Evolutionary conservation across 176 grass and related monocot genomes (phyloP).

Genomic region (Stipa capillata): DNA sequence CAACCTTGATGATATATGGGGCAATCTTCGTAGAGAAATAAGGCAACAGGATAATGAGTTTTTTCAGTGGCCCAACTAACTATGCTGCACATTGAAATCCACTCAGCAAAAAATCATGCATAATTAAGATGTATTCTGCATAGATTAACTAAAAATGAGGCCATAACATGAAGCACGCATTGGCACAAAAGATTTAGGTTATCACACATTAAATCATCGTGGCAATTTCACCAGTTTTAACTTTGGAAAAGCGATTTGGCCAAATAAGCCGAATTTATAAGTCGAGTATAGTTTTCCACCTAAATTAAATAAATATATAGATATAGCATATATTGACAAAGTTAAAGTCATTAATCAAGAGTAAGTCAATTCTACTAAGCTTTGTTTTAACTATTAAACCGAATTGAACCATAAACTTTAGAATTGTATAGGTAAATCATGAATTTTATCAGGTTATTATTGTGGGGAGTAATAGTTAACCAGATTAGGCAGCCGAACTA

Average conservation of each 20-base stretch:
- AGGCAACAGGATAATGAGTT: background rate
- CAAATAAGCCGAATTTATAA: background rate
- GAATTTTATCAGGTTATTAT: background rate
- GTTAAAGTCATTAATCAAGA: background rate
- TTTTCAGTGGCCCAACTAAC: background rate
- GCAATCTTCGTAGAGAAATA: background rate
- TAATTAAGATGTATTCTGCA: background rate
- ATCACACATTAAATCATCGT: too few relatives aligned
- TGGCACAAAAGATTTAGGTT: background rate
- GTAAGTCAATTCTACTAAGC: background rate
- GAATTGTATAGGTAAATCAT: background rate
- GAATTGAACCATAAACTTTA: background rate
- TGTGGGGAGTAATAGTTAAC: background rate
- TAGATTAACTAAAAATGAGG: background rate
- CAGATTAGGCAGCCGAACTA: background rate
- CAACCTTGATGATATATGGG: background rate
- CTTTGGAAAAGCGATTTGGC: background rate
- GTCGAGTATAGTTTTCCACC: background rate
- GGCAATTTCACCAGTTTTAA: background rate
- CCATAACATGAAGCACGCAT: background rate
- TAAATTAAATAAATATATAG: background rate
- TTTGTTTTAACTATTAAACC: background rate
- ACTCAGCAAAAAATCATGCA: background rate
- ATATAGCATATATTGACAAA: background rate
- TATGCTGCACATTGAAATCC: background rate